A percentile compares a stretch with the other conserved stretches of the same genome.
Evolutionary conservation across 352 stramenopile species (phyloP).

Genomic region (Blastocystis sp.): DNA sequence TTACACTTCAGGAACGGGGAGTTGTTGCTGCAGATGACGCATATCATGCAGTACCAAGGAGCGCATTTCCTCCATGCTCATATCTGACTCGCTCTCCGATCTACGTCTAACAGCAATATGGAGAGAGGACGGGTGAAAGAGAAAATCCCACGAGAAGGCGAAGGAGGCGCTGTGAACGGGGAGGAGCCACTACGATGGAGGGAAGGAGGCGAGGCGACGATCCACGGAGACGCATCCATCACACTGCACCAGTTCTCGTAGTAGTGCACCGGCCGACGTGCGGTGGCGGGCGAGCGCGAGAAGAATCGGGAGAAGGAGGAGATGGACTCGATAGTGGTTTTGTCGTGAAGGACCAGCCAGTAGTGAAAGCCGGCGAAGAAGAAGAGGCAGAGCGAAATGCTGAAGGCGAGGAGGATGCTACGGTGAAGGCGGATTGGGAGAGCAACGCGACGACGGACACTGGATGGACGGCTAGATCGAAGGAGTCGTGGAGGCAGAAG

Average conservation of each 20-base stretch:
- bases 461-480: not conserved
- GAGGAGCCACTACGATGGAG: constrained; percentile 18
- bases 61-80: not conserved
- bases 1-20: not conserved
- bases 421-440: not conserved
- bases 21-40: not conserved
- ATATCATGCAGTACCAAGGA: not conserved
- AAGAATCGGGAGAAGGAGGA: not conserved
- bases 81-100: not conserved
- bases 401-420: constrained; percentile 28
- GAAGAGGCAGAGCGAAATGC: constrained; percentile 7
- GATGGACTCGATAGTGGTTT: constrained; percentile 49
- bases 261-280: not conserved
- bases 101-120: not conserved
- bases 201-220: not conserved
- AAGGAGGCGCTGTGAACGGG: constrained; percentile 24
- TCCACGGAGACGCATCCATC: constrained; percentile 41
- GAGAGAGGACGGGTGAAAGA: not conserved
- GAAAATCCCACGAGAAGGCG: constrained; percentile 60
- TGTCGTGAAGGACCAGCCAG: constrained; percentile 58
- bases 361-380: constrained; percentile 63
- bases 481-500: not conserved
- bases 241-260: constrained; percentile 59
- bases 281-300: not conserved
- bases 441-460: constrained; percentile 1